Evolutionary conservation across 768 basidiomycete genomes (phyloP).

Genomic region (Boletellus ananiceps): DNA sequence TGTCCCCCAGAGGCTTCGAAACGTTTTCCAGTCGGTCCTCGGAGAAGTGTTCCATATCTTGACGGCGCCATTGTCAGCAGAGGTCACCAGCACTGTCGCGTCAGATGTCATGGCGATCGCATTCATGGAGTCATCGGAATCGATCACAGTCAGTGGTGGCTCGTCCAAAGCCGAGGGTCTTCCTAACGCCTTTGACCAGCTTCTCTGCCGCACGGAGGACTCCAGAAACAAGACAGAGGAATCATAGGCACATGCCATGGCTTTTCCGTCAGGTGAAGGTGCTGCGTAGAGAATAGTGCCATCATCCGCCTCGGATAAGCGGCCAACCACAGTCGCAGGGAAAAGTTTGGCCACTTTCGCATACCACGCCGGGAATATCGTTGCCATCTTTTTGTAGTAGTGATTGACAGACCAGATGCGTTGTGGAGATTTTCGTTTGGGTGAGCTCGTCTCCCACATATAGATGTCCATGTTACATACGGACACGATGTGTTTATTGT

Average conservation of each 20-base stretch:
- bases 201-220: not conserved
- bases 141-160: constrained; percentile 3
- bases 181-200: constrained; percentile 7
- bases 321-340: constrained; percentile 2
- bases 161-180: constrained; percentile 2
- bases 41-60: constrained; percentile 12
- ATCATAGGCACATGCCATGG: constrained; percentile 1
- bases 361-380: constrained; percentile 15
- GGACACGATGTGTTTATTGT: constrained; percentile 10
- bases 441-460: constrained; percentile 8
- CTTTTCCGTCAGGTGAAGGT: constrained; percentile 9
- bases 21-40: constrained; percentile 3
- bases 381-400: constrained; percentile 4
- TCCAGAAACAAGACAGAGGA: constrained; percentile 4
- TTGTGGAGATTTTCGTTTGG: constrained; percentile 5
- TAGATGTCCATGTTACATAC: constrained; percentile 13
- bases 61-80: constrained; percentile 3
- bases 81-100: constrained; percentile 6
- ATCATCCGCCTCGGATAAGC: constrained; percentile 8
- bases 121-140: not conserved
- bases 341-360: constrained; percentile 7
- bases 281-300: constrained; percentile 1
- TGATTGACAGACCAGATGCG: constrained; percentile 14
- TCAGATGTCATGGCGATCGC: constrained; percentile 11
- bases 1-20: not conserved